These are phyloP conservation scores for Acer saccharum DNA, from an alignment of 345 rosid species.

Conservation along the genomic window DNA sequence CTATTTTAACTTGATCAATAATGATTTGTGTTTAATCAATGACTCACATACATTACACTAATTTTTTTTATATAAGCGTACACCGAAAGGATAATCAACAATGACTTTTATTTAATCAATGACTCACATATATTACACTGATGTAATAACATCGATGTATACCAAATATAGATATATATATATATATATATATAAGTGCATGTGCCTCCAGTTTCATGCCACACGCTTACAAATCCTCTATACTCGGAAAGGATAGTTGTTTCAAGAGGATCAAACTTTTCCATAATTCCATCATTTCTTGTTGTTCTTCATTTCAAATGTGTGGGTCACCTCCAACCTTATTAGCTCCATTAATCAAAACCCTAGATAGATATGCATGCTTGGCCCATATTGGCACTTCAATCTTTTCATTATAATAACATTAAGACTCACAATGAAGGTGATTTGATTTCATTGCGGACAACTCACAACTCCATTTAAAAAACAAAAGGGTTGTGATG, in stretches of 20 bases:
- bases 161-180: too few species aligned
- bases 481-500: not conserved
- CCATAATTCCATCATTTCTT: conserved; percentile 19
- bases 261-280: conserved; percentile 10
- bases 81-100: too few species aligned
- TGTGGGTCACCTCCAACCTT: conserved; percentile 24
- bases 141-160: too few species aligned
- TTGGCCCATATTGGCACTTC: not conserved
- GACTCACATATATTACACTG: too few species aligned
- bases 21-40: too few species aligned
- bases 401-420: conserved; percentile 14
- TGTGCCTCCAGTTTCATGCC: not conserved
- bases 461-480: conserved; percentile 10
- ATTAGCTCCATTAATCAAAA: conserved; percentile 19
- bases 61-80: too few species aligned
- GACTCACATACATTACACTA: too few species aligned
- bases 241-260: not conserved
- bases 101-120: too few species aligned
- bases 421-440: not conserved
- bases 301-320: conserved; percentile 16
- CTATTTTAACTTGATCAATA: too few species aligned
- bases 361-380: conserved; percentile 23
- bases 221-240: not conserved
- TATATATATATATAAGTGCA: not conserved
- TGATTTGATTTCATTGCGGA: conserved; percentile 9